phyloP scores from a whole-genome alignment of 192 early-diverging fungal species.

The Dispira simplex region DNA sequence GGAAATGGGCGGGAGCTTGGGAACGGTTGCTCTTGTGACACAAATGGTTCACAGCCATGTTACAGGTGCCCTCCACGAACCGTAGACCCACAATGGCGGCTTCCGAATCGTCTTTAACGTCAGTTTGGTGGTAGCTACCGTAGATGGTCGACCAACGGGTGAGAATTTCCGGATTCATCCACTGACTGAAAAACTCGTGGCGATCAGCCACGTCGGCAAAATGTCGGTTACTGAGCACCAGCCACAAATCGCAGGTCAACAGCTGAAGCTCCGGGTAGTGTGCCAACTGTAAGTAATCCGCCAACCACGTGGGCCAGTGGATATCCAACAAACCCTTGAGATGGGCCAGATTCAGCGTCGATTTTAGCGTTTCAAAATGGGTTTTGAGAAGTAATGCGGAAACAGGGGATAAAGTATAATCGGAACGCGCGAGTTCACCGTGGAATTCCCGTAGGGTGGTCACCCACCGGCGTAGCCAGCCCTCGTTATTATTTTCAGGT shows the following conservation, averaged over 20 bases:
- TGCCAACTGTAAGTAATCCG: conserved; percentile 13
- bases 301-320: conserved; percentile 16
- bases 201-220: conserved; percentile 18
- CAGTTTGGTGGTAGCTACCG: conserved; percentile 13
- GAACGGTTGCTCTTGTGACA: conserved; percentile 11
- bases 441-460: conserved; percentile 17
- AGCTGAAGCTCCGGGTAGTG: conserved; percentile 14
- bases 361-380: background rate
- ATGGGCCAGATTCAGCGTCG: conserved; percentile 11
- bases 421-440: conserved; percentile 10
- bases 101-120: background rate
- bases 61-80: conserved; percentile 7
- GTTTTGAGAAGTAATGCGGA: conserved; percentile 11
- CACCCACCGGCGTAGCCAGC: conserved; percentile 34
- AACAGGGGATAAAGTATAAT: conserved; percentile 11
- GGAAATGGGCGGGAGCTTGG: conserved; percentile 8
- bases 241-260: conserved; percentile 33
- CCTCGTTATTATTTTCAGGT: conserved; percentile 33
- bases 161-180: conserved; percentile 18
- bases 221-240: conserved; percentile 22
- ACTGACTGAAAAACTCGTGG: conserved; percentile 21
- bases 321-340: conserved; percentile 18
- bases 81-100: background rate
- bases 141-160: conserved; percentile 14
- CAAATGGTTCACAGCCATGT: conserved; percentile 10